Conservation (phyloP, 176 grass and related monocot genomes). For the Raddia distichophylla region DNA sequence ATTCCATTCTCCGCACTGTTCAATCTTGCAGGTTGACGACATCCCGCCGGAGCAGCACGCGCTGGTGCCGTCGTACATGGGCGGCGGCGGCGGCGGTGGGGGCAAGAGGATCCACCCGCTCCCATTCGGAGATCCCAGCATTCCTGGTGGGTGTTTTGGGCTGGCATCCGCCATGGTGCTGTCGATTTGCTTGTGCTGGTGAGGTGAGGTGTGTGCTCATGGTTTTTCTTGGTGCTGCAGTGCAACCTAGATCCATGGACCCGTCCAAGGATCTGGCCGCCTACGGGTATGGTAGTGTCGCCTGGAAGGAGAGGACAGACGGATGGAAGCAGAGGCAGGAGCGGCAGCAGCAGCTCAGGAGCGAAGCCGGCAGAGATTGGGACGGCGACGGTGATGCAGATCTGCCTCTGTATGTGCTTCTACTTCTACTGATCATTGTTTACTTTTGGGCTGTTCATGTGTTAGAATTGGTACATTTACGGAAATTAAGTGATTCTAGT, state of each 20-base stretch:
- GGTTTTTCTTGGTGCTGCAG: conserved; percentile 36
- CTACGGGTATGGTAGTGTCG: conserved; percentile 92
- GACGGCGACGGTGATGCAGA: conserved; percentile 70
- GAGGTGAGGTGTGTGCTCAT: neutral
- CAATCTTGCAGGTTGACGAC: conserved; percentile 65
- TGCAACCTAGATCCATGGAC: conserved; percentile 95
- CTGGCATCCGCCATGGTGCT: neutral
- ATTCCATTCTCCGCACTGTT: neutral
- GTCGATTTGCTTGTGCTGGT: neutral
- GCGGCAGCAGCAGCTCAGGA: conserved; percentile 54
- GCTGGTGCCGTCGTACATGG: conserved; percentile 84
- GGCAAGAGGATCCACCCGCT: conserved; percentile 92
- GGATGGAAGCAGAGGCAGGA: conserved; percentile 93
- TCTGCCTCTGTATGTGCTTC: conserved; percentile 70
- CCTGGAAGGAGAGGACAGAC: conserved; percentile 86
- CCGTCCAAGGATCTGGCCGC: conserved; percentile 90
- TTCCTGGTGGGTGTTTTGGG: conserved; percentile 56
- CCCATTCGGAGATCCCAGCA: conserved; percentile 71
- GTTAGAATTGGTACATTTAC: conserved; percentile 14
- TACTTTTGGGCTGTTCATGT: neutral
- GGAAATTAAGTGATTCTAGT: neutral
- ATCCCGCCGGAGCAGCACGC: conserved; percentile 96
- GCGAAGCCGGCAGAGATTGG: conserved; percentile 49
- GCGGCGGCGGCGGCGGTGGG: conserved; percentile 50
- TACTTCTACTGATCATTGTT: conserved; percentile 4